Evolutionary conservation across 176 grass and related monocot genomes (phyloP).

Genomic region (Chloris gayana): DNA sequence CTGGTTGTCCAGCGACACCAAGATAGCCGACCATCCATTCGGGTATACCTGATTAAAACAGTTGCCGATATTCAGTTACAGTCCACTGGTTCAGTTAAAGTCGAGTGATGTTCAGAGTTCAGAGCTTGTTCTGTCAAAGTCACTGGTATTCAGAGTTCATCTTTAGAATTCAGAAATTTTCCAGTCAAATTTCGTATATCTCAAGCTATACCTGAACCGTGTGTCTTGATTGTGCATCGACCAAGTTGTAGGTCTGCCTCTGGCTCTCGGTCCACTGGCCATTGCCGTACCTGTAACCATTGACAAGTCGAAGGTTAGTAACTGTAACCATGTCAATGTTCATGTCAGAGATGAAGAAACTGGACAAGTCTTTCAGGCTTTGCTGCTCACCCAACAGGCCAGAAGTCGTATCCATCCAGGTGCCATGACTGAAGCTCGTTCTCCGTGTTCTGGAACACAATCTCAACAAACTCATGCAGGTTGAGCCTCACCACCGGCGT

Average conservation of each 20-base stretch:
- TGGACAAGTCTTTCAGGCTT: neutral
- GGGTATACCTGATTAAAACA: constrained; percentile 67
- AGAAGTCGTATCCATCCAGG: constrained; percentile 95
- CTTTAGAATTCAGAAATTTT: too few species aligned
- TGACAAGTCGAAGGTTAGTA: neutral
- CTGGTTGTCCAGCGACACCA: constrained; percentile 88
- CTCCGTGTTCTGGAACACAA: constrained; percentile 90
- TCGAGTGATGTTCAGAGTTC: neutral
- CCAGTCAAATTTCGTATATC: too few species aligned
- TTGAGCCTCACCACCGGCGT: constrained; percentile 68
- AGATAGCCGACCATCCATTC: constrained; percentile 88
- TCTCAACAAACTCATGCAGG: constrained; percentile 84
- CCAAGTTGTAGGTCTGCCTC: constrained; percentile 66
- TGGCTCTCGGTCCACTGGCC: constrained; percentile 69
- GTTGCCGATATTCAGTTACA: neutral
- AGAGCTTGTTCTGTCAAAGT: too few species aligned
- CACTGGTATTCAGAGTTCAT: constrained; percentile 19
- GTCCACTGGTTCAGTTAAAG: neutral
- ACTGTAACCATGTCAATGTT: neutral
- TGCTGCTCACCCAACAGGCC: constrained; percentile 66
- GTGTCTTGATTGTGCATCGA: constrained; percentile 72
- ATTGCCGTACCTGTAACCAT: constrained; percentile 57
- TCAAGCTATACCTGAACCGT: constrained; percentile 69
- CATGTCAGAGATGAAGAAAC: neutral
- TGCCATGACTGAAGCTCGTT: constrained; percentile 70